Base-by-base conservation (phyloP, 169 alveolate species). In the Cryptosporidium ryanae region DNA sequence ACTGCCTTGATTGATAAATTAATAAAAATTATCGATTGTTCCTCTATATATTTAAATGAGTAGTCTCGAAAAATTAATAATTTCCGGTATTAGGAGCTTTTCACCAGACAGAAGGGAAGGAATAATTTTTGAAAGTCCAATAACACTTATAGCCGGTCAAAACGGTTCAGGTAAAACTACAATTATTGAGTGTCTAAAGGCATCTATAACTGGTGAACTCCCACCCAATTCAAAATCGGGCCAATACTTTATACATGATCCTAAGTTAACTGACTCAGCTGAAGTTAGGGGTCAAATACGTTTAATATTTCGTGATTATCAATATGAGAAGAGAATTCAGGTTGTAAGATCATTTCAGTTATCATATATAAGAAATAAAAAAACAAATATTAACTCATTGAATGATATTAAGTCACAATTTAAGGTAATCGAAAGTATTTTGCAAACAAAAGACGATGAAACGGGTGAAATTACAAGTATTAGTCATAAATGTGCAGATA, bases 151-250 rank as follows among this genome's bases (percentile, higher is more conserved):
- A 32, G 98, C 96, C 18, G 99, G 99, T 49, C 98, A 96, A 55
- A 98, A 98, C 92, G 99, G 99, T 34, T 96, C 99, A 32, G 99
- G 99, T 7, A 98, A 97, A 91, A 97, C 99, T 94, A 98, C 99
- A 7, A 93, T 98, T 65, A 96, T 98, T 32, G 99, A 98, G 91
- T 96, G 98, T 87, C 93, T 97, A 49, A 95, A 96, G 71, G 93
- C 94, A 91, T 97, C 97, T 44, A 94, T 98, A 44, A 93, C 98
- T 23, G 99, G 99, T 6, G 95, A 96, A 29, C 92, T 97, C 90
- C 99, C 99, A 17, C 99, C 99, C 21, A 94, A 95, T 82, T 95
- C 98, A 15, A 94, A 94, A 29, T 94, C 95, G 63, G 99, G 99
- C 17, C 95, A 96, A 76, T 95, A 97, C 34, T 98, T 97, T 87